Evolutionary conservation across 495 filamentous ascomycete species (phyloP).

Genomic region (Lasiosphaeria ovina): DNA sequence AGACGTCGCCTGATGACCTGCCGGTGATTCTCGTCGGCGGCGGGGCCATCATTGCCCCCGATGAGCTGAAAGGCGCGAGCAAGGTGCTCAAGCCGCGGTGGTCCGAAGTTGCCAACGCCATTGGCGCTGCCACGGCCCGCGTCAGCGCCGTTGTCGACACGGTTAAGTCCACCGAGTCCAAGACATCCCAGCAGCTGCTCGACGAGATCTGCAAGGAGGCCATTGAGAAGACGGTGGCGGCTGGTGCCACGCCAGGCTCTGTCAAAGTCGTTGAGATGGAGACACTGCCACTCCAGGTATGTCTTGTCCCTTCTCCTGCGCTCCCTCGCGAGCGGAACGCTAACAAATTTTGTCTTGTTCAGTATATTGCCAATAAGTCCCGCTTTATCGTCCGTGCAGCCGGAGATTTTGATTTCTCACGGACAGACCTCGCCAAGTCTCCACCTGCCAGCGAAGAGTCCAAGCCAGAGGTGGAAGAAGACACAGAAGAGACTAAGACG

Average conservation of each 20-base stretch:
- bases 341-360: not conserved
- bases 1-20: constrained; percentile 45
- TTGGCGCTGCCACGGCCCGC: constrained; percentile 55
- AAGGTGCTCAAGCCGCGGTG: constrained; percentile 36
- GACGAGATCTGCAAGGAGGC: constrained; percentile 31
- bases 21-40: constrained; percentile 48
- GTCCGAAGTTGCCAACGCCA: constrained; percentile 53
- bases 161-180: constrained; percentile 32
- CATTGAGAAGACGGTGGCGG: constrained; percentile 34
- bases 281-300: constrained; percentile 24
- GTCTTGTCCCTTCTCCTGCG: not conserved
- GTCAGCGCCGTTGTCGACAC: constrained; percentile 48
- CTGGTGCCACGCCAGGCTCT: constrained; percentile 39
- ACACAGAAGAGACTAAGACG: too few relatives aligned
- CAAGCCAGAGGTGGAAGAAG: not conserved
- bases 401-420: constrained; percentile 49
- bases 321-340: not conserved
- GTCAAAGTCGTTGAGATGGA: constrained; percentile 28
- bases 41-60: constrained; percentile 37
- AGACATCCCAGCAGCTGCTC: constrained; percentile 27
- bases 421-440: constrained; percentile 20
- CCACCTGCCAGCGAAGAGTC: constrained; percentile 10
- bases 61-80: constrained; percentile 31
- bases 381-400: constrained; percentile 51
- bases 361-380: constrained; percentile 53